Base-by-base conservation (phyloP, 352 stramenopile species). In the Phytophthora nicotianae region DNA sequence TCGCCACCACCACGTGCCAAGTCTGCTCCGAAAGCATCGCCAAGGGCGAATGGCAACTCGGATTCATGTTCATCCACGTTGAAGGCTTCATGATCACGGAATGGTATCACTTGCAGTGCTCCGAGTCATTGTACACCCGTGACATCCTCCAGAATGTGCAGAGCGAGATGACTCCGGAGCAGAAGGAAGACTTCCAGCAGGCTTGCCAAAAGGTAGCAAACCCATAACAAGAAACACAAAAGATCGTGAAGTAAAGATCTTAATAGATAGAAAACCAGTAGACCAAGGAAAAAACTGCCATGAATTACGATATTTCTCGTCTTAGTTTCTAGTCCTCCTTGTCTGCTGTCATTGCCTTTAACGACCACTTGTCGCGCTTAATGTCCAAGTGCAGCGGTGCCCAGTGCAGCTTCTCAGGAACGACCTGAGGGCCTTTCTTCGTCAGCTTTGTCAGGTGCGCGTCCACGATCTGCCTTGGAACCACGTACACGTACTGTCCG, bases 401-500 rank as follows among this genome's bases (percentile, higher is more conserved):
- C 85, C 85, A 94, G 60, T 94, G 85, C 42, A 94, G 68, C 58
- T 94, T 91, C 57, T 94, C 85, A 11, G 85, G 70, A 10, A 78
- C 46, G 3, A 94, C 83, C 29, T 88, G 72, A 19, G 83, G 83
- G 1, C 85, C 85, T 52, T 90, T 89, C 69, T 87, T 91, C 20
- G 81, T 87, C 26, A 94, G 72, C 66, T 89, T 89, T 52, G 56
- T 74, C 42, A 97, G 69, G 57, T 95, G 77, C 42, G 85, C 83
- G 35, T 98, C 86, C 35, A 99, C 86, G 5, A 96, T 87, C 16
- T 95, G 82, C 62, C 97, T 86, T 23, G 96, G 96, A 29, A 99
- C 90, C 57, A 97, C 92, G 35, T 99, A 97, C 21, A 99, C 96
- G 79, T 99, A 98, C 75, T 99, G 97, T 11, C 97, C 98, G 68